Evolutionary conservation across 805 yeast species (phyloP), one percentile per base, ranked within the genome.

Genomic region (Starmerella lactis-condensi): DNA sequence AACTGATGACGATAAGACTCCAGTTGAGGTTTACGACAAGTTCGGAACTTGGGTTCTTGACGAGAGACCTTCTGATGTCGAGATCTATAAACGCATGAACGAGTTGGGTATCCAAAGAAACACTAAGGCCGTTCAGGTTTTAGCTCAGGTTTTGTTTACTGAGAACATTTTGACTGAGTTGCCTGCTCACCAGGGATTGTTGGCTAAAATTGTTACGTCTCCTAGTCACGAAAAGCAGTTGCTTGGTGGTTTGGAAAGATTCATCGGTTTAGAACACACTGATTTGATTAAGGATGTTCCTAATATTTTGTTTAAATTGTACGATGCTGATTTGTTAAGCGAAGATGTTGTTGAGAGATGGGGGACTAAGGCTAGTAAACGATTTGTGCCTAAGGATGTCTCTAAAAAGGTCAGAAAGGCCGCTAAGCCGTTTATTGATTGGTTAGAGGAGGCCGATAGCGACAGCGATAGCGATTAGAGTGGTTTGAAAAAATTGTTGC

Each of bases 351-450:
- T 81, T 30, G 53, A 65, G 45, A 67, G 67, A 29, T 89, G 93
- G 81, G 95, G 94, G 49, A 67, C 85, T 31, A 82, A 72, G 57
- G 83, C 78, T 29, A 76, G 93, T 32, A 82, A 82, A 64, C 83
- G 82, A 57, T 89, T 74, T 48, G 94, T 89, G 38, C 77, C 91
- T 39, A 89, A 85, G 61, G 92, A 81, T 28, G 65, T 72, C 21
- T 75, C 91, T 32, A 85, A 85, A 62, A 85, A 78, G 66, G 93
- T 83, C 31, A 77, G 94, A 58, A 78, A 73, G 58, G 89, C 94
- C 28, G 95, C 95, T 38, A 83, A 82, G 59, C 93, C 96, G 19
- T 89, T 89, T 60, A 61, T 89, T 41, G 72, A 75, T 43, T 89
- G 98, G 98, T 69, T 89, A 44, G 74, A 81, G 51, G 83, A 77